Percentiles rank a stretch among this genome's conserved stretches.
Evolutionary conservation across 768 basidiomycete genomes (phyloP).

Genomic region (Atractiella rhizophila): DNA sequence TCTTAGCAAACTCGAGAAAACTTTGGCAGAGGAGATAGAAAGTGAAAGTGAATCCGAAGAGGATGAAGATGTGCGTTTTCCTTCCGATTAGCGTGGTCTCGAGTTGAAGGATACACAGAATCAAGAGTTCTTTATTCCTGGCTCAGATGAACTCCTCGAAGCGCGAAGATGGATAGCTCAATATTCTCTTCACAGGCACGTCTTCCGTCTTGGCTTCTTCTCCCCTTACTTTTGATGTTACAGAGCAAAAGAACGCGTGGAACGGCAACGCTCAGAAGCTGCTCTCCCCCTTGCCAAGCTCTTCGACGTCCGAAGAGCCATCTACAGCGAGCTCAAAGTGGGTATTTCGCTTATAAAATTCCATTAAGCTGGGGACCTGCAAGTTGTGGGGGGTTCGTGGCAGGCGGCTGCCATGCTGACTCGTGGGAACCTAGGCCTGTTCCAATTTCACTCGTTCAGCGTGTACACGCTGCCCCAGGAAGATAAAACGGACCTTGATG

Average conservation of each 20-base stretch:
- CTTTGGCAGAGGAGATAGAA: constrained; percentile 39
- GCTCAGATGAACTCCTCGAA: constrained; percentile 60
- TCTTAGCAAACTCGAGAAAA: constrained; percentile 39
- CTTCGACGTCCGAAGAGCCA: constrained; percentile 73
- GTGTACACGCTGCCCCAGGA: no score
- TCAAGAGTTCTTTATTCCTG: constrained; percentile 88
- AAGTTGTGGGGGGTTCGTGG: no score
- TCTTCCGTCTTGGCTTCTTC: constrained; percentile 32
- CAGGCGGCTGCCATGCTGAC: no score
- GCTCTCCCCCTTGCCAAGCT: constrained; percentile 62
- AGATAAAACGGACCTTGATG: no score
- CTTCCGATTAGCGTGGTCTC: no score
- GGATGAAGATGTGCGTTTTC: no score
- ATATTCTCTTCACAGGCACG: constrained; percentile 83
- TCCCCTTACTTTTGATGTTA: constrained; percentile 24
- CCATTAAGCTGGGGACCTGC: no score
- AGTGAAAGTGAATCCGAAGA: not conserved
- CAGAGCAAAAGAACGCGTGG: constrained; percentile 88
- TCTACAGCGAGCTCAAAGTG: constrained; percentile 74
- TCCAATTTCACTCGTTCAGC: no score
- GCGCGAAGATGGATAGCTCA: constrained; percentile 66
- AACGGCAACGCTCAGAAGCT: constrained; percentile 74
- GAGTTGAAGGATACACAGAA: constrained; percentile 28
- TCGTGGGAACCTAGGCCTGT: no score
- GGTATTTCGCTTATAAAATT: no score